A percentile compares a stretch with the other conserved stretches of the same genome.
Evolutionary conservation across 2,329 filamentous ascomycete genomes (phyloP).

Genomic region (Fusarium luffae): DNA sequence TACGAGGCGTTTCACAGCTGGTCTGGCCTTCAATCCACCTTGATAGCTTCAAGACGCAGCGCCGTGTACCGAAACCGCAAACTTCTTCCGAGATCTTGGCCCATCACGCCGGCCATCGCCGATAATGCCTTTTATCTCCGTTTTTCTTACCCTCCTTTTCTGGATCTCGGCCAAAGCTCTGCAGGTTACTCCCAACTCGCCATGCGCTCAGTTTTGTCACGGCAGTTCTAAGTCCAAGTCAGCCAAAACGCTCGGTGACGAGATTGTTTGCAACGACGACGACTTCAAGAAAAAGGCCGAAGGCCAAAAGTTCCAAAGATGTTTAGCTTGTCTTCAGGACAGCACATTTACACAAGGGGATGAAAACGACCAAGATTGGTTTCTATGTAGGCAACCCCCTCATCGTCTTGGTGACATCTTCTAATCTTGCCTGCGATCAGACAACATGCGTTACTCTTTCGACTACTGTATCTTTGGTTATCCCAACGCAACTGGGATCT

Average conservation of each 20-base stretch:
- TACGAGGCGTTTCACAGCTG: constrained; percentile 34
- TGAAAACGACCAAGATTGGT: constrained; percentile 67
- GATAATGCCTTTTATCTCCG: constrained; percentile 16
- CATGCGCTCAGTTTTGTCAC: constrained; percentile 63
- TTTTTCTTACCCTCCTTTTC: constrained; percentile 15
- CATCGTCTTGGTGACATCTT: background rate
- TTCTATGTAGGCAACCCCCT: constrained; percentile 60
- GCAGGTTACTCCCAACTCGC: constrained; percentile 65
- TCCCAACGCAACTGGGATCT: constrained; percentile 59
- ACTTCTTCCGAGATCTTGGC: constrained; percentile 10
- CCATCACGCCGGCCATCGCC: background rate
- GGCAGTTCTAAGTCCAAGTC: constrained; percentile 60
- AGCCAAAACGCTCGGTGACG: constrained; percentile 56
- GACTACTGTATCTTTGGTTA: constrained; percentile 65
- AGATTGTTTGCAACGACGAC: constrained; percentile 62
- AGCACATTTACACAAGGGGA: constrained; percentile 59
- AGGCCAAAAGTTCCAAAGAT: constrained; percentile 61
- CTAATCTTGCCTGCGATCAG: constrained; percentile 47
- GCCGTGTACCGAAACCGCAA: constrained; percentile 14
- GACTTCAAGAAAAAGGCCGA: constrained; percentile 52
- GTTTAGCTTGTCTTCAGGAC: constrained; percentile 64
- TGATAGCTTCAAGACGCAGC: background rate
- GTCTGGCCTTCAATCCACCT: constrained; percentile 30
- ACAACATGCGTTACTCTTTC: constrained; percentile 65
- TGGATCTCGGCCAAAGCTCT: constrained; percentile 52